Evolutionary conservation across 1,139 yeast genomes (phyloP).

Genomic region (Zhuliangozyma parablackwelliae): DNA sequence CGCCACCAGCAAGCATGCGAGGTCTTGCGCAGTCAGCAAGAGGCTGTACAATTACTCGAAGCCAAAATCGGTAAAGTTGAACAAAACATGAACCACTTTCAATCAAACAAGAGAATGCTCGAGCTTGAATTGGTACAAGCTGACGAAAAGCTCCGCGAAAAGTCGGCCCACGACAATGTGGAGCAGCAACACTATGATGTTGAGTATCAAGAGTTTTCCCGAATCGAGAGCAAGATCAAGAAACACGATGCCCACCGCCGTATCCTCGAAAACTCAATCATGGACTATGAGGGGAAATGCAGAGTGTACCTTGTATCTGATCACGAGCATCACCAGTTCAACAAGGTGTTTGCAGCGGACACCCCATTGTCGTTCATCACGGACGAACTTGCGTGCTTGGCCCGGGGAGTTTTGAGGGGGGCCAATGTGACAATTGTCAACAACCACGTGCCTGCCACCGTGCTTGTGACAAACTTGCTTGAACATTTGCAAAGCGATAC

Average conservation of each 20-base stretch:
- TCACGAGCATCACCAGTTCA: conserved; percentile 9
- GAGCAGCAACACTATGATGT: conserved; percentile 6
- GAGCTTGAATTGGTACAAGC: conserved; percentile 3
- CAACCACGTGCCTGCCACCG: conserved; percentile 2
- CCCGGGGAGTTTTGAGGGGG: conserved; percentile 14
- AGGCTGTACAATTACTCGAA: conserved; percentile 4
- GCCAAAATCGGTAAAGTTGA: conserved; percentile 5
- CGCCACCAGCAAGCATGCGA: conserved; percentile 1
- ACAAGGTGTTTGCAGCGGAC: conserved; percentile 16
- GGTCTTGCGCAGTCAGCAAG: neutral
- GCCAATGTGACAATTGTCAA: conserved; percentile 17
- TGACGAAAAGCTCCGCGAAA: neutral
- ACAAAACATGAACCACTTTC: conserved; percentile 6
- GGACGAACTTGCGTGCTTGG: conserved; percentile 19
- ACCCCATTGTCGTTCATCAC: conserved; percentile 9
- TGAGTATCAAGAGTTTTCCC: conserved; percentile 7
- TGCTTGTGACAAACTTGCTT: no score
- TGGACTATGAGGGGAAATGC: conserved; percentile 39
- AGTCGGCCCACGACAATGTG: conserved; percentile 1
- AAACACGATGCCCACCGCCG: conserved; percentile 28
- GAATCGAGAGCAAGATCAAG: conserved; percentile 13
- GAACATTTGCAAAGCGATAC: no score
- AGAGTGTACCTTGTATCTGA: conserved; percentile 26
- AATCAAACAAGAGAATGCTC: conserved; percentile 1
- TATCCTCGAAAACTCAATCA: conserved; percentile 49